Conservation (phyloP, 2,329 filamentous ascomycete species). For the Fusarium ambrosium region DNA sequence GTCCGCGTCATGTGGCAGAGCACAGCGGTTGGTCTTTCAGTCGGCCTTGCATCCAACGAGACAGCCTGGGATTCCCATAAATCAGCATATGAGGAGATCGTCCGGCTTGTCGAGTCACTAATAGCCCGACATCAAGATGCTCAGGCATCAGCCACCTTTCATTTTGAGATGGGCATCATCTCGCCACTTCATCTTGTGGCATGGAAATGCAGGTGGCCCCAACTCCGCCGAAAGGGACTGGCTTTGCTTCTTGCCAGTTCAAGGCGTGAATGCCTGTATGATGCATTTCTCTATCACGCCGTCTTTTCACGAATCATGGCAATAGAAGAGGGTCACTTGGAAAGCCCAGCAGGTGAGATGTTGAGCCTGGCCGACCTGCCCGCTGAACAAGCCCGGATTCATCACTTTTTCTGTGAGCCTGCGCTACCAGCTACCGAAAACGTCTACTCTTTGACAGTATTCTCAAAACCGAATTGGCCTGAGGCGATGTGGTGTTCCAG, state of each 20-base stretch:
- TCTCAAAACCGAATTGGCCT: background rate
- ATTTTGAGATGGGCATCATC: constrained; percentile 1
- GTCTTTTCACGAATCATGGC: background rate
- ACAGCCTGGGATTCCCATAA: background rate
- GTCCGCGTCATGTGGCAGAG: constrained; percentile 1
- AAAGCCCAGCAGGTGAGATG: background rate
- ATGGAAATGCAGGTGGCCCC: constrained; percentile 1
- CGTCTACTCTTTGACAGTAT: background rate
- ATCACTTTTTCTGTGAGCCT: constrained; percentile 1
- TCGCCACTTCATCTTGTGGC: background rate
- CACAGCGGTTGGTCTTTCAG: background rate
- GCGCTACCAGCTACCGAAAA: background rate
- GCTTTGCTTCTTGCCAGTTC: background rate
- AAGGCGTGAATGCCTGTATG: background rate
- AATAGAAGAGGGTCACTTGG: background rate
- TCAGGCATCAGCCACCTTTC: background rate
- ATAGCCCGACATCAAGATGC: background rate
- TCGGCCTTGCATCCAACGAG: background rate
- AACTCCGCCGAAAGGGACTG: background rate
- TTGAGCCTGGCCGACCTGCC: background rate
- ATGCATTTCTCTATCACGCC: background rate
- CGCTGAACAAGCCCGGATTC: background rate
- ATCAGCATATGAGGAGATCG: background rate
- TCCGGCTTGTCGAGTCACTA: background rate
- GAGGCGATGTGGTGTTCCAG: background rate